Evolutionary conservation across 768 basidiomycete genomes (phyloP).

Genomic region (Trametes meyenii): DNA sequence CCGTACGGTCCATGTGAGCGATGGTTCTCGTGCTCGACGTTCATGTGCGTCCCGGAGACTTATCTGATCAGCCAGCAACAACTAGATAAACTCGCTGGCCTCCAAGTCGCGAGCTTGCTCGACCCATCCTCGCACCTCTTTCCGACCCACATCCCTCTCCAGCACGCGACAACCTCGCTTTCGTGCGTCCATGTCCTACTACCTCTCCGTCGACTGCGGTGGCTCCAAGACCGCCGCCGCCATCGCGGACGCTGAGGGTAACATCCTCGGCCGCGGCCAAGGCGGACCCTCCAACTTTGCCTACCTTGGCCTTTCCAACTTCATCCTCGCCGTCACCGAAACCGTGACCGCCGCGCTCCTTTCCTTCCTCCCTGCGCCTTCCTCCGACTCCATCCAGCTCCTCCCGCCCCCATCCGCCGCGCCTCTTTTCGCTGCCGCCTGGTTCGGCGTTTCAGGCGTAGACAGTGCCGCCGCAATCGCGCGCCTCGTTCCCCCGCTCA

Average conservation of each 20-base stretch:
- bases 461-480: constrained; percentile 69
- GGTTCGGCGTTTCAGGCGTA: constrained; percentile 84
- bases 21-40: not conserved
- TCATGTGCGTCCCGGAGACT: constrained; percentile 18
- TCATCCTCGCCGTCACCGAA: constrained; percentile 52
- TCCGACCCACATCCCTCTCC: not conserved
- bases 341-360: constrained; percentile 60
- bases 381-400: constrained; percentile 39
- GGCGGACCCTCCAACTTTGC: constrained; percentile 87
- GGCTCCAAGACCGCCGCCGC: constrained; percentile 86
- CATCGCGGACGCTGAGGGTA: constrained; percentile 59
- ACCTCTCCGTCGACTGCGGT: constrained; percentile 86
- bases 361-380: constrained; percentile 40
- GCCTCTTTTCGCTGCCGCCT: constrained; percentile 63
- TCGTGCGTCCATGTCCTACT: constrained; percentile 42
- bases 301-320: constrained; percentile 68
- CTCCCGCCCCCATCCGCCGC: constrained; percentile 35
- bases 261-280: constrained; percentile 64
- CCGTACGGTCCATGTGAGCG: constrained; percentile 7
- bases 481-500: constrained; percentile 55
- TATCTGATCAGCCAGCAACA: constrained; percentile 11
- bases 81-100: constrained; percentile 10
- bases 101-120: not conserved
- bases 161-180: not conserved
- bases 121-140: not conserved